Conservation (phyloP, 345 rosid species). For the Cardamine resedifolia region DNA sequence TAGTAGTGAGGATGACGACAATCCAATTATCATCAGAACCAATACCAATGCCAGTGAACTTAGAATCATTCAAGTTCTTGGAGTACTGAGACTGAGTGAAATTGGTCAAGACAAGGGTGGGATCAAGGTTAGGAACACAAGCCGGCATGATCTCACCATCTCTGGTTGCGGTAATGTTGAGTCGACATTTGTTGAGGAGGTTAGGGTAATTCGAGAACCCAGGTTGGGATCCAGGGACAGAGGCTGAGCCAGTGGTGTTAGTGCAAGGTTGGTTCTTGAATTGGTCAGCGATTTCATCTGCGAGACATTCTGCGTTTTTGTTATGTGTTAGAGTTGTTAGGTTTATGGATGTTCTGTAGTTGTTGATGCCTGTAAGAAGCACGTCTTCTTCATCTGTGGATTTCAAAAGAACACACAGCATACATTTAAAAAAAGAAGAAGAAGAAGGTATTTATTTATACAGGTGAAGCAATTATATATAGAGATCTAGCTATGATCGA, state of each 20-base stretch:
- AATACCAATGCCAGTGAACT: constrained; percentile 67
- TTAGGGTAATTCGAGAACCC: constrained; percentile 51
- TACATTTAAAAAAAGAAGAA: too few species aligned
- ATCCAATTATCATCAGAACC: constrained; percentile 77
- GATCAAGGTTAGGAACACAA: constrained; percentile 72
- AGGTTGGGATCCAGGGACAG: constrained; percentile 74
- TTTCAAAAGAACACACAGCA: not conserved
- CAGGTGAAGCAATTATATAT: not conserved
- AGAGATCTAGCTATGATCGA: too few species aligned
- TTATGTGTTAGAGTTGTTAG: constrained; percentile 53
- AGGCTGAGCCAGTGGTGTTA: constrained; percentile 68
- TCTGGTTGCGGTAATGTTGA: constrained; percentile 63
- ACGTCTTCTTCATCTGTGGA: constrained; percentile 62
- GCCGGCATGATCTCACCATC: constrained; percentile 74
- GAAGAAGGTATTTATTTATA: not conserved
- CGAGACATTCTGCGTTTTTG: constrained; percentile 79
- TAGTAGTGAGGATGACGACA: constrained; percentile 72
- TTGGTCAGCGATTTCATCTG: constrained; percentile 66
- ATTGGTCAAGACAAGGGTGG: constrained; percentile 59
- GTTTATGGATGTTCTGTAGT: constrained; percentile 63
- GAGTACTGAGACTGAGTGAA: constrained; percentile 71
- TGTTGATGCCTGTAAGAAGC: constrained; percentile 67
- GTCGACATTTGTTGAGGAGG: constrained; percentile 55
- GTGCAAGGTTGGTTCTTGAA: constrained; percentile 78
- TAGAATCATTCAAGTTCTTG: constrained; percentile 52